Conservation (phyloP, 2,329 filamentous ascomycete species). For the Talaromyces marneffei region DNA sequence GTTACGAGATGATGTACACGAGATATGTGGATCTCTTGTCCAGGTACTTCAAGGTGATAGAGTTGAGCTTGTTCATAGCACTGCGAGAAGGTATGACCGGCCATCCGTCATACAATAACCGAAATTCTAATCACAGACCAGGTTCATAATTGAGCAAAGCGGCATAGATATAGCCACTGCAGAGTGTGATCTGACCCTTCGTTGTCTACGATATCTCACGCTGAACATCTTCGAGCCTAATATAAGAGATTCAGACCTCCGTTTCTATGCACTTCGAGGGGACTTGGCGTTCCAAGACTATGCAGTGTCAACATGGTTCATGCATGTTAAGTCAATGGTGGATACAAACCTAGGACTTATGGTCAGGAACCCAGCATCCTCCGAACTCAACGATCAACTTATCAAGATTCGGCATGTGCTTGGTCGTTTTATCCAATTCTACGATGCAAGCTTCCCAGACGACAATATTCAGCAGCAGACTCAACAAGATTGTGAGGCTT, state of each 20-base stretch:
- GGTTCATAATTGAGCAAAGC: neutral
- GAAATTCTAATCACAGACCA: neutral
- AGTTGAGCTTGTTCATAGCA: slow-evolving; percentile 4
- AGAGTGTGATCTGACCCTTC: slow-evolving; percentile 5
- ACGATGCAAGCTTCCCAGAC: neutral
- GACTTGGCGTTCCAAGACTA: slow-evolving; percentile 2
- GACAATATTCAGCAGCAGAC: neutral
- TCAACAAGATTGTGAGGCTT: neutral
- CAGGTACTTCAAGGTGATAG: neutral
- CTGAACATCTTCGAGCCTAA: neutral
- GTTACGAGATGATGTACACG: neutral
- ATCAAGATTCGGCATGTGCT: neutral
- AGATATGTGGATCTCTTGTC: slow-evolving; percentile 1
- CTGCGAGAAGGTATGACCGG: neutral
- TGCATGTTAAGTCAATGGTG: slow-evolving; percentile 2
- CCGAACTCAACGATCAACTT: neutral
- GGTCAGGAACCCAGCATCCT: neutral
- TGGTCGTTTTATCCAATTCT: neutral
- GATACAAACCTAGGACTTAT: neutral
- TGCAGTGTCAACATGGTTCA: slow-evolving; percentile 5
- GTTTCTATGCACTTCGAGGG: neutral
- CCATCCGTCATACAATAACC: too few relatives aligned
- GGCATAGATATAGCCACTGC: neutral
- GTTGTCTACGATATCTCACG: slow-evolving; percentile 1
- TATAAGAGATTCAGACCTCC: neutral